Conservation (phyloP, 108 stramenopile genomes). For the Nitzschia inconspicua region DNA sequence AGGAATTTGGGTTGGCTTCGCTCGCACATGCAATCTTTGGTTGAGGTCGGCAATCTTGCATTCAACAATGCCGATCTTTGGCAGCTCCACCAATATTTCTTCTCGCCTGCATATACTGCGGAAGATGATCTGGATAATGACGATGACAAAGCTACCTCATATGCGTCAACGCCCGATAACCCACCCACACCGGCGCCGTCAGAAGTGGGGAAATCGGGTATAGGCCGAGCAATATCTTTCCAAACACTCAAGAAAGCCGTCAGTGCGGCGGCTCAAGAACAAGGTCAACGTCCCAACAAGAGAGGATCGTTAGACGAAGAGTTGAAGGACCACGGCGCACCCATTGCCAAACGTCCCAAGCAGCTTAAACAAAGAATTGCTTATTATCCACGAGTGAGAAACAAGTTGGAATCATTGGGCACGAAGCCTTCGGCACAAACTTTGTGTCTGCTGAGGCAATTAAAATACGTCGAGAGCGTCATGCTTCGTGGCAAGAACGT, state of each 20-base stretch:
- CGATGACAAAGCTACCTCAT: conserved; percentile 3
- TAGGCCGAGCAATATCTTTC: conserved; percentile 27
- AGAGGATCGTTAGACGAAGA: conserved; percentile 44
- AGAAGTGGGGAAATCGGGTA: neutral
- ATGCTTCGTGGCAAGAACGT: conserved; percentile 57
- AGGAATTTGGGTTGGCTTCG: conserved; percentile 70
- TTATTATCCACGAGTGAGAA: conserved; percentile 68
- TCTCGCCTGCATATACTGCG: conserved; percentile 49
- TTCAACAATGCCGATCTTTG: conserved; percentile 75
- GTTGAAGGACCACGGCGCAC: conserved; percentile 23
- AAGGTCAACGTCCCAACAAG: conserved; percentile 37
- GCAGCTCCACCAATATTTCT: conserved; percentile 76
- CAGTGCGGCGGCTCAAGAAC: conserved; percentile 28
- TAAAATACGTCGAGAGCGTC: conserved; percentile 69
- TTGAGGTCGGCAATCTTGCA: conserved; percentile 58
- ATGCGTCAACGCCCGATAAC: neutral
- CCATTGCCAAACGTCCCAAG: conserved; percentile 61
- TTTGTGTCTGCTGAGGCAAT: conserved; percentile 60
- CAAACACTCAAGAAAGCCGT: conserved; percentile 26
- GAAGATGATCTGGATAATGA: conserved; percentile 17
- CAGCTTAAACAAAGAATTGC: conserved; percentile 66
- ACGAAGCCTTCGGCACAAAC: conserved; percentile 58
- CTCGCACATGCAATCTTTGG: conserved; percentile 52
- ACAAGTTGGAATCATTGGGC: conserved; percentile 56
- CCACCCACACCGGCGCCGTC: conserved; percentile 5